Conservation (phyloP, 352 stramenopile species). For the Lagenidium giganteum region DNA sequence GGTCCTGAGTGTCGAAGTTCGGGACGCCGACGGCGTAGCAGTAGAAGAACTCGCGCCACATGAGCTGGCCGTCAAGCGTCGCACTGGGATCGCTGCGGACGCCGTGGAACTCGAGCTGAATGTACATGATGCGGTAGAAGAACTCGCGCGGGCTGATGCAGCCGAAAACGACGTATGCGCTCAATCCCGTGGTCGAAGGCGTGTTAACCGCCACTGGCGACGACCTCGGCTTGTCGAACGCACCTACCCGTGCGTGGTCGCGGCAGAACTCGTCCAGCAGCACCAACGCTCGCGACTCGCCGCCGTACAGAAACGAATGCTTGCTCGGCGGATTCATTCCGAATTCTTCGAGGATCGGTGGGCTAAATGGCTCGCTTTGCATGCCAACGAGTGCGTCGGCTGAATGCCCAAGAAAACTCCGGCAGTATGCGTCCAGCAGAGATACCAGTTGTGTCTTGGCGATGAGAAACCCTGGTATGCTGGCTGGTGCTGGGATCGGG, state of each 20-base stretch:
- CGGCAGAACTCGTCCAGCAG: constrained; percentile 55
- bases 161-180: constrained; percentile 87
- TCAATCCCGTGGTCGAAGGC: constrained; percentile 93
- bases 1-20: constrained; percentile 87
- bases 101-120: constrained; percentile 86
- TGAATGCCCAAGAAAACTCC: constrained; percentile 5
- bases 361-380: constrained; percentile 24
- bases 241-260: constrained; percentile 63
- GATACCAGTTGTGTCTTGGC: constrained; percentile 23
- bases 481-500: constrained; percentile 26
- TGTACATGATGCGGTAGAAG: constrained; percentile 77
- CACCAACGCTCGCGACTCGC: constrained; percentile 43
- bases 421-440: constrained; percentile 23
- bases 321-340: constrained; percentile 21
- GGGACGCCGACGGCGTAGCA: constrained; percentile 50
- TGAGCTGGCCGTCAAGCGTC: constrained; percentile 90
- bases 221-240: constrained; percentile 97
- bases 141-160: constrained; percentile 84
- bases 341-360: constrained; percentile 36
- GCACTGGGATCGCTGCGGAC: constrained; percentile 78
- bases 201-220: constrained; percentile 72
- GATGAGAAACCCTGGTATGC: constrained; percentile 17
- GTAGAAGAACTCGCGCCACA: constrained; percentile 96
- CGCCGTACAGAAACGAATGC: constrained; percentile 49
- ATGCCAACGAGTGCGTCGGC: constrained; percentile 21